Evolutionary conservation across 2,329 filamentous ascomycete genomes (phyloP), one percentile per base, ranked within the genome.

Genomic region (Cercospora nicotianae): DNA sequence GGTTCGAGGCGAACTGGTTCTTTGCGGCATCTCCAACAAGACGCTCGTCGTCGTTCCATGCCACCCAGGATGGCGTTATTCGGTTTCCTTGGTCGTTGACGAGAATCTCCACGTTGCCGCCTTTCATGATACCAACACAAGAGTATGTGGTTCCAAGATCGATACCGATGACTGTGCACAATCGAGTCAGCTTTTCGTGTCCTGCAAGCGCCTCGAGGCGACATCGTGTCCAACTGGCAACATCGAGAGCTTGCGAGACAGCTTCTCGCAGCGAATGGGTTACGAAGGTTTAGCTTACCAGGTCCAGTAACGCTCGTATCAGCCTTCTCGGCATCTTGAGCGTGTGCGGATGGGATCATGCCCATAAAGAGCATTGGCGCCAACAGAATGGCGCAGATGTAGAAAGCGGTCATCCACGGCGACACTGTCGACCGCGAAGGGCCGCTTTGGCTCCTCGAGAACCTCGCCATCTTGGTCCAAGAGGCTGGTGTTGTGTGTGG

Each of bases 41-140:
- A 80, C 95, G 90, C 84, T 98, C 95, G 72, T 97, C 93, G 77
- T 98, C 94, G 82, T 93, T 98, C 83, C 96, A 80, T 66, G 79
- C 79, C 53, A 80, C 79, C 73, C 77, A 80, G n/a, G 79, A 80
- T 65, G 93, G 93, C 76, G 93, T 96, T 76, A 96, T 96, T 85
- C 93, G 91, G 89, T 96, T 93, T 86, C 93, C 93, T 86, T 96
- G 93, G 83, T 97, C 93, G 86, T 97, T 97, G 83, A 92, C 92
- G 76, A 97, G 87, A 84, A 97, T 97, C 79, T 97, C 93, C 75
- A 97, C 93, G 83, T 94, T 95, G 81, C 93, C 93, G 80, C 93
- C 91, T 81, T 94, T 91, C 93, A 96, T 96, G 80, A 96, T 92
- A 90, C 92, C 93, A 77, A 96, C 93, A 83, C 93, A 96, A 74